Evolutionary conservation across 2,329 filamentous ascomycete genomes (phyloP).

Genomic region (Scedosporium minutisporum): DNA sequence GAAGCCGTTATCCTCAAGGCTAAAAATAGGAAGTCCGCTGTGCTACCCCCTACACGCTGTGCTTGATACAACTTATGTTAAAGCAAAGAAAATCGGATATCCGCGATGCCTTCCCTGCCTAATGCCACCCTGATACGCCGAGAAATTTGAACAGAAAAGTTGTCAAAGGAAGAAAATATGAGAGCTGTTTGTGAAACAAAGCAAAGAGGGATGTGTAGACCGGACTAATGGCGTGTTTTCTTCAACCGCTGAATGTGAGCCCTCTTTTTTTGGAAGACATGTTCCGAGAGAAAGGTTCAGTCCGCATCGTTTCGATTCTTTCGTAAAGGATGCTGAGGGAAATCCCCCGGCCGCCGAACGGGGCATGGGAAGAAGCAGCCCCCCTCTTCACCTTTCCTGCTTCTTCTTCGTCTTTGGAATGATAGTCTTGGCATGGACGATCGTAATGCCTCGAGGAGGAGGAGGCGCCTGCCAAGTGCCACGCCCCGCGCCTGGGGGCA

Average conservation of each 20-base stretch:
- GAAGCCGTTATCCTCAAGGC: no score
- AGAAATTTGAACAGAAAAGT: not conserved
- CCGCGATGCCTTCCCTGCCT: not conserved
- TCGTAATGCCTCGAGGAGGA: not conserved
- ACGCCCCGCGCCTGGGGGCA: not conserved
- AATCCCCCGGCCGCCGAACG: no score
- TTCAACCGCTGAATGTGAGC: no score
- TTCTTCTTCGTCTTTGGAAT: not conserved
- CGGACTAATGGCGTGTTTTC: no score
- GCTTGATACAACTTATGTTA: not conserved
- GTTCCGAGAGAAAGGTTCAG: no score
- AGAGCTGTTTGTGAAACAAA: not conserved
- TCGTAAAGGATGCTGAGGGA: no score
- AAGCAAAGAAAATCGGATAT: not conserved
- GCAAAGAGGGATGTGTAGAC: not conserved
- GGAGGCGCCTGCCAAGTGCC: not conserved
- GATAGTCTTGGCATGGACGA: not conserved
- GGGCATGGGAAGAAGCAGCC: not conserved
- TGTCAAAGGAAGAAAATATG: not conserved
- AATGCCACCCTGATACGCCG: not conserved
- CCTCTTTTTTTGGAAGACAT: no score
- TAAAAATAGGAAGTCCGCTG: no score
- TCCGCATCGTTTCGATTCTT: no score
- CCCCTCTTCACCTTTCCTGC: not conserved
- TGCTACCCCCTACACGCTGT: not conserved